Evolutionary conservation across 2,329 filamentous ascomycete genomes (phyloP).

Genomic region (Calonectria multiphialidica): DNA sequence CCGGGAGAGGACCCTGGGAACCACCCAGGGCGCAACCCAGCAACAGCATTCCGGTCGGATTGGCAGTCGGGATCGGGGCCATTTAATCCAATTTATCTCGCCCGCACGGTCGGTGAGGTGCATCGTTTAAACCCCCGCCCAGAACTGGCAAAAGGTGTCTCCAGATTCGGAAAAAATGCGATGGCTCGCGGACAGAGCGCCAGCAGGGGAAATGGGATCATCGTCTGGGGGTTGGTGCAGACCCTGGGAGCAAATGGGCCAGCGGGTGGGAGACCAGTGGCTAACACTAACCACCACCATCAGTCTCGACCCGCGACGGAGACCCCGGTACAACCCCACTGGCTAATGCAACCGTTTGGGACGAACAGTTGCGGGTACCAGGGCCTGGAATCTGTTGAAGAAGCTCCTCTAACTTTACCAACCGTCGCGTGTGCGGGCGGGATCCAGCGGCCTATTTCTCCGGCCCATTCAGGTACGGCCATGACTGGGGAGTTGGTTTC

Average conservation of each 20-base stretch:
- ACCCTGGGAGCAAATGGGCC: neutral
- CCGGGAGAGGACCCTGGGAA: neutral
- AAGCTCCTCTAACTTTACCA: neutral
- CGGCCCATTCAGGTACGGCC: neutral
- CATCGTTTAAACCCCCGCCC: neutral
- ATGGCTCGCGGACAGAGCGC: neutral
- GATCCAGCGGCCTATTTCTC: neutral
- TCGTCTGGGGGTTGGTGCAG: neutral
- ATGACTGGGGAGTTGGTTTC: neutral
- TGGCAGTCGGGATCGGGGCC: neutral
- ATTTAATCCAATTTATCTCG: neutral
- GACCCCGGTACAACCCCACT: neutral
- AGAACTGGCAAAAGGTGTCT: neutral
- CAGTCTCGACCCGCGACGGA: conserved; percentile 1
- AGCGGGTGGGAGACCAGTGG: neutral
- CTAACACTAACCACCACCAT: neutral
- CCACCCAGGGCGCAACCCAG: neutral
- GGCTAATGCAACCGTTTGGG: conserved; percentile 2
- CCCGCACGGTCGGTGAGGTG: neutral
- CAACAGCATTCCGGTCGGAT: neutral
- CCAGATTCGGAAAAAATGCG: neutral
- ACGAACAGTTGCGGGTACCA: neutral
- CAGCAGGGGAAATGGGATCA: neutral
- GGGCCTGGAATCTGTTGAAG: neutral
- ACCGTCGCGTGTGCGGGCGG: neutral